Conservation (phyloP, 2,329 filamentous ascomycete species). For the Colletotrichum euphorbiae region DNA sequence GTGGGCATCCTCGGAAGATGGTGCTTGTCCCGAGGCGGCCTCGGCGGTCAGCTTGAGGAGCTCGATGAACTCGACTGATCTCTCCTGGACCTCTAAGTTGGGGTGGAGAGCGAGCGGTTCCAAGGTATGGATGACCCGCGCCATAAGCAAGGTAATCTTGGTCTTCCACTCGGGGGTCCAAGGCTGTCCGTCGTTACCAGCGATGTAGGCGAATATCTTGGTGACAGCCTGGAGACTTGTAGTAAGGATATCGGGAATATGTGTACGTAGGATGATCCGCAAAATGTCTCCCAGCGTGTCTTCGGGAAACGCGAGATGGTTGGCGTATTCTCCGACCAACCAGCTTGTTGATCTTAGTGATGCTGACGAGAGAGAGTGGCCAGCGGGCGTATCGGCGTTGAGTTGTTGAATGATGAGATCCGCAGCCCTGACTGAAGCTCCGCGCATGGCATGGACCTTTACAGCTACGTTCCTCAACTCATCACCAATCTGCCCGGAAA, state of each 20-base stretch:
- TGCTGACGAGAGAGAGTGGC: slow-evolving; percentile 69
- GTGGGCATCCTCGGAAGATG: slow-evolving; percentile 62
- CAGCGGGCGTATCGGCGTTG: slow-evolving; percentile 62
- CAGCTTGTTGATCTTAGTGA: slow-evolving; percentile 83
- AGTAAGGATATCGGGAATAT: slow-evolving; percentile 75
- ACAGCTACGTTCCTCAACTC: slow-evolving; percentile 93
- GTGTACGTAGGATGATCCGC: slow-evolving; percentile 69
- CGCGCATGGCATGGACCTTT: slow-evolving; percentile 85
- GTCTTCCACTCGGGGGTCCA: slow-evolving; percentile 83
- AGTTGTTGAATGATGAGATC: slow-evolving; percentile 77
- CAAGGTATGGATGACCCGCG: slow-evolving; percentile 83
- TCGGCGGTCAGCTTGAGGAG: slow-evolving; percentile 88
- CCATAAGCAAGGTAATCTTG: slow-evolving; percentile 80
- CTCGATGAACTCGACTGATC: slow-evolving; percentile 92
- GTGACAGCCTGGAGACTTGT: slow-evolving; percentile 85
- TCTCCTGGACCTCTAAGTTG: slow-evolving; percentile 92
- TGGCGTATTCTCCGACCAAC: slow-evolving; percentile 89
- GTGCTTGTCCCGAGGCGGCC: slow-evolving; percentile 75
- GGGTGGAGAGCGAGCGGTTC: slow-evolving; percentile 85
- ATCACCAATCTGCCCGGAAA: slow-evolving; percentile 80
- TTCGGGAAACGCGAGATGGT: slow-evolving; percentile 76
- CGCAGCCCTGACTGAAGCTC: slow-evolving; percentile 84
- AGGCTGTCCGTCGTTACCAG: slow-evolving; percentile 70
- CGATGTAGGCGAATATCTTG: slow-evolving; percentile 83
- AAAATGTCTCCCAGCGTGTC: slow-evolving; percentile 80